Conservation (phyloP, 1,139 yeast species). For the Arxiozyma slooffiae region DNA sequence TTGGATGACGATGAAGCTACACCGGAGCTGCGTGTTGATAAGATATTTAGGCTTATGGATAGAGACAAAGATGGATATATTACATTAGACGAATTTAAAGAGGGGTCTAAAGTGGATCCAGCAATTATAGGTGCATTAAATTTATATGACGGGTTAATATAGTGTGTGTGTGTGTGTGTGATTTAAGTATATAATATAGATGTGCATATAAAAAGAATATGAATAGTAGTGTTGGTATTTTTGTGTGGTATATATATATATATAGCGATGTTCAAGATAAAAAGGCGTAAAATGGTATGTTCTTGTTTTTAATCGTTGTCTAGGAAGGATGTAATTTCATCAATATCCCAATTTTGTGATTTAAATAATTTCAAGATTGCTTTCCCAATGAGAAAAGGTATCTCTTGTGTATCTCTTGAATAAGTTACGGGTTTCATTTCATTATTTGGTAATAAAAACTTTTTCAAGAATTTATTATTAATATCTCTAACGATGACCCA, state of each 20-base stretch:
- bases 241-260: too few relatives aligned
- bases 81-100: constrained; percentile 71
- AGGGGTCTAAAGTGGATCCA: constrained; percentile 72
- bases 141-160: constrained; percentile 58
- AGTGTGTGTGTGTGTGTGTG: constrained; percentile 34
- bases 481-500: constrained; percentile 47
- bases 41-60: constrained; percentile 66
- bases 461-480: constrained; percentile 40
- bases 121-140: constrained; percentile 71
- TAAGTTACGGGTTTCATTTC: constrained; percentile 46
- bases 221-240: not conserved
- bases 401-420: constrained; percentile 54
- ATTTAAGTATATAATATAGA: not conserved
- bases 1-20: constrained; percentile 87
- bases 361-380: constrained; percentile 40
- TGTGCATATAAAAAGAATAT: not conserved
- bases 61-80: constrained; percentile 62
- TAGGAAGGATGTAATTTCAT: constrained; percentile 6
- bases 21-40: constrained; percentile 77
- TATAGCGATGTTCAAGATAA: not conserved
- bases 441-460: constrained; percentile 37
- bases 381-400: constrained; percentile 36
- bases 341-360: constrained; percentile 4
- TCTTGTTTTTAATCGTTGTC: constrained; percentile 4
- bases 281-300: not conserved